A percentile compares a stretch with the other conserved stretches of the same genome.
Evolutionary conservation across 169 alveolate genomes (phyloP).

Genomic region (Hepatocystis sp.): DNA sequence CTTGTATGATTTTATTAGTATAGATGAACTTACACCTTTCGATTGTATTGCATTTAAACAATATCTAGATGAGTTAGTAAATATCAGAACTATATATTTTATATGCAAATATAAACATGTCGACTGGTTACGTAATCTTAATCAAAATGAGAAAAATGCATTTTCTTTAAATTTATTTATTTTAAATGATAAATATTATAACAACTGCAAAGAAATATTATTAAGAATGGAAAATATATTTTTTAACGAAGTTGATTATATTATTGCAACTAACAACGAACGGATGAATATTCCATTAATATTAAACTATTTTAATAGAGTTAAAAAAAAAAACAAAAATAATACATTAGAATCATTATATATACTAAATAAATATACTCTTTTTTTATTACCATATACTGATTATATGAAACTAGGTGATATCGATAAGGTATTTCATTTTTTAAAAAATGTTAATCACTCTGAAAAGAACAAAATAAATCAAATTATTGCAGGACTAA

Average conservation of each 20-base stretch:
- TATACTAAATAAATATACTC: slow-evolving; percentile 52
- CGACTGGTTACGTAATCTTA: slow-evolving; percentile 33
- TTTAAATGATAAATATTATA: slow-evolving; percentile 54
- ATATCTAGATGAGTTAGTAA: slow-evolving; percentile 29
- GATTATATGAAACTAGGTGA: slow-evolving; percentile 59
- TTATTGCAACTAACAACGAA: slow-evolving; percentile 67
- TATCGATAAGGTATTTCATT: slow-evolving; percentile 25
- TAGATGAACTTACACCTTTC: slow-evolving; percentile 38
- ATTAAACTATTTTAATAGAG: slow-evolving; percentile 46
- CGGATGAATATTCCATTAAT: slow-evolving; percentile 43
- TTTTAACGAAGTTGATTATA: slow-evolving; percentile 60
- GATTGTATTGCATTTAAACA: slow-evolving; percentile 63
- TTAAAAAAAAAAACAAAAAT: slow-evolving; percentile 45
- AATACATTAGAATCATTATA: slow-evolving; percentile 61
- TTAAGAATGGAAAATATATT: slow-evolving; percentile 40
- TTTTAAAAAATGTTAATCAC: slow-evolving; percentile 9
- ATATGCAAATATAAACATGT: slow-evolving; percentile 62
- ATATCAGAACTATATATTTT: slow-evolving; percentile 40
- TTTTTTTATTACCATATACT: slow-evolving; percentile 32
- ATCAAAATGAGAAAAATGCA: slow-evolving; percentile 42
- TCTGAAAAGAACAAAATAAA: slow-evolving; percentile 27
- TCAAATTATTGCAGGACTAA: slow-evolving; percentile 12
- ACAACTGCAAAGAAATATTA: slow-evolving; percentile 51
- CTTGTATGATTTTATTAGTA: slow-evolving; percentile 32
- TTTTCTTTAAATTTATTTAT: slow-evolving; percentile 55